These are phyloP conservation scores for Diutina mesorugosa DNA, from an alignment of 1,139 yeast genomes.

Conservation along the genomic window DNA sequence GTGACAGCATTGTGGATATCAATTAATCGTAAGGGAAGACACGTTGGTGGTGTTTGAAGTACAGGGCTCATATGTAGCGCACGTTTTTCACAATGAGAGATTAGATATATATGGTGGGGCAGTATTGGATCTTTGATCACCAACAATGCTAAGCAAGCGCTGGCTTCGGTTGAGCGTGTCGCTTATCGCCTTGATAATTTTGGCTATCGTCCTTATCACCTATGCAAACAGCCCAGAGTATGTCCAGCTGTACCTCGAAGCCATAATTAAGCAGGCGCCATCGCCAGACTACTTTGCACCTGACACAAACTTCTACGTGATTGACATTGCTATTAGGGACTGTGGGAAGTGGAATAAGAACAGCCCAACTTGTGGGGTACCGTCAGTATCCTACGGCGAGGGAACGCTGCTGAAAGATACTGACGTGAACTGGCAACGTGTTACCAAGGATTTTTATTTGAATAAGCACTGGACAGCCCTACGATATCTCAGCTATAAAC, in stretches of 20 bases:
- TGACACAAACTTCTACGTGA: neutral
- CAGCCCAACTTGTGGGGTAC: neutral
- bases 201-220: neutral
- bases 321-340: neutral
- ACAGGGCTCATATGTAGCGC: neutral
- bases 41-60: neutral
- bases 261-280: neutral
- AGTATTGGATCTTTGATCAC: neutral
- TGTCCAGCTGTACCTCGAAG: neutral
- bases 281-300: neutral
- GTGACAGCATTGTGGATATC: neutral
- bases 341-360: neutral
- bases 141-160: neutral
- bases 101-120: neutral
- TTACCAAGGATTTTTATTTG: neutral
- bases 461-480: neutral
- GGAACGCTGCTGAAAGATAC: neutral
- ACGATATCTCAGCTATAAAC: neutral
- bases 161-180: neutral
- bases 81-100: neutral
- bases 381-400: neutral
- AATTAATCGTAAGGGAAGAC: neutral
- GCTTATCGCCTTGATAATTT: neutral
- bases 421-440: neutral
- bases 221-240: neutral